Evolutionary conservation across 176 grass and related monocot genomes (phyloP).

Genomic region (Eleusine coracana): DNA sequence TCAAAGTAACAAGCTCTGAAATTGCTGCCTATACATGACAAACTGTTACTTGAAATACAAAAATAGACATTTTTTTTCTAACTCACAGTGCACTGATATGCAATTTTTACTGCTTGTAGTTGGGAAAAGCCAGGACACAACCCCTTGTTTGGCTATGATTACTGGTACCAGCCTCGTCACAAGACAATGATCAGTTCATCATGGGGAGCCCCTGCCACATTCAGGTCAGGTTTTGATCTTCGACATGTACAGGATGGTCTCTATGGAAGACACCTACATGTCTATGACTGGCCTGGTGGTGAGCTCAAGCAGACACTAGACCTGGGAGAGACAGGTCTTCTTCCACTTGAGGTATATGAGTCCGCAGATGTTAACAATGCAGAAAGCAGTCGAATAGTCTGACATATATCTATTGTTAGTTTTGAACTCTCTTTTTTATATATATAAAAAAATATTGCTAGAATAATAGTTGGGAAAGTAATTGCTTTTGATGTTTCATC

Average conservation of each 20-base stretch:
- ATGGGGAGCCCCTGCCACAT: constrained; percentile 82
- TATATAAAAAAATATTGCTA: not conserved
- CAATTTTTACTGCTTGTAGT: constrained; percentile 35
- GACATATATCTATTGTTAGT: not conserved
- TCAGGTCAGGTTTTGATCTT: constrained; percentile 75
- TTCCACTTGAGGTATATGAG: constrained; percentile 75
- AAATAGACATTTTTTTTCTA: not conserved
- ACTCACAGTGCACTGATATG: not conserved
- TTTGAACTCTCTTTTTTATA: not conserved
- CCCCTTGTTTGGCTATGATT: constrained; percentile 91
- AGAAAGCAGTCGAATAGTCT: not conserved
- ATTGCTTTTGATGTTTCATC: not conserved
- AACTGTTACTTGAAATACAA: not conserved
- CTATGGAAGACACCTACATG: constrained; percentile 81
- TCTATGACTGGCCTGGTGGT: constrained; percentile 95
- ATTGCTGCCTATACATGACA: not conserved
- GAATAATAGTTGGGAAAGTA: not conserved
- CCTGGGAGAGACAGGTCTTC: constrained; percentile 65
- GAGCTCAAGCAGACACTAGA: constrained; percentile 88
- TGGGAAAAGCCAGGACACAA: constrained; percentile 93
- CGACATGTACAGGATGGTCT: constrained; percentile 88
- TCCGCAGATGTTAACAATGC: not conserved
- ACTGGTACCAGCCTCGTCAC: constrained; percentile 93
- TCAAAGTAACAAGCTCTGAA: not conserved
- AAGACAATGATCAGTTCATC: constrained; percentile 97